phyloP scores from a whole-genome alignment of 169 alveolate species.

The Plasmodium vinckei region DNA sequence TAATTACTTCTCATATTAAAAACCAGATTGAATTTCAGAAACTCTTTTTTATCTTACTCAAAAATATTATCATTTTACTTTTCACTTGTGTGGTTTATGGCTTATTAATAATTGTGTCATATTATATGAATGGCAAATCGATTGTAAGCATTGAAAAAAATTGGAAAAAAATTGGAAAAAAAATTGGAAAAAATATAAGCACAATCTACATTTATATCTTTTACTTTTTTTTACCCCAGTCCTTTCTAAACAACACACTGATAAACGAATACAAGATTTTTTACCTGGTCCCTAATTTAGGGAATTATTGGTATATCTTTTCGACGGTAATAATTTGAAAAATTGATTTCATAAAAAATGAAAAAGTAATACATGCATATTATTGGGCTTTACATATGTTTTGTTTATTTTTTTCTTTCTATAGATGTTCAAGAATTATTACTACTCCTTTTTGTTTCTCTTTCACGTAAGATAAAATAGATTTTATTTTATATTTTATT shows the following conservation, averaged over 20 bases:
- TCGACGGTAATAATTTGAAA: slow-evolving; percentile 31
- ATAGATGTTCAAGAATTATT: slow-evolving; percentile 53
- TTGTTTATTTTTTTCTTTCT: neutral
- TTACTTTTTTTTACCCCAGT: slow-evolving; percentile 11
- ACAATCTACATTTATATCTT: neutral
- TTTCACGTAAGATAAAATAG: slow-evolving; percentile 42
- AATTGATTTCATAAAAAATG: neutral
- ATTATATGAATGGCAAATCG: slow-evolving; percentile 11
- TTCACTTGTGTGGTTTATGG: slow-evolving; percentile 14
- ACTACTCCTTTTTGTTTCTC: slow-evolving; percentile 52
- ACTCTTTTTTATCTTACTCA: slow-evolving; percentile 8
- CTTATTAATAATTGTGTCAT: slow-evolving; percentile 22
- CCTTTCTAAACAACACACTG: slow-evolving; percentile 52
- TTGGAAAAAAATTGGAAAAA: neutral
- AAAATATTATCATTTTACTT: slow-evolving; percentile 24
- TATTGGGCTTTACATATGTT: neutral
- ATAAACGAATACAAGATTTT: slow-evolving; percentile 58
- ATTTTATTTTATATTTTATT: no score
- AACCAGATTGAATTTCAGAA: slow-evolving; percentile 1
- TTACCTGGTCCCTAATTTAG: slow-evolving; percentile 41
- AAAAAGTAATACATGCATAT: neutral
- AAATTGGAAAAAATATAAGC: neutral
- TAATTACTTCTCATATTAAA: slow-evolving; percentile 19
- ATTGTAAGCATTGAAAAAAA: neutral
- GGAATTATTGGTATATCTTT: slow-evolving; percentile 67